Evolutionary conservation across 805 yeast genomes (phyloP).

Genomic region (Cyberlindnera mississippiensis): DNA sequence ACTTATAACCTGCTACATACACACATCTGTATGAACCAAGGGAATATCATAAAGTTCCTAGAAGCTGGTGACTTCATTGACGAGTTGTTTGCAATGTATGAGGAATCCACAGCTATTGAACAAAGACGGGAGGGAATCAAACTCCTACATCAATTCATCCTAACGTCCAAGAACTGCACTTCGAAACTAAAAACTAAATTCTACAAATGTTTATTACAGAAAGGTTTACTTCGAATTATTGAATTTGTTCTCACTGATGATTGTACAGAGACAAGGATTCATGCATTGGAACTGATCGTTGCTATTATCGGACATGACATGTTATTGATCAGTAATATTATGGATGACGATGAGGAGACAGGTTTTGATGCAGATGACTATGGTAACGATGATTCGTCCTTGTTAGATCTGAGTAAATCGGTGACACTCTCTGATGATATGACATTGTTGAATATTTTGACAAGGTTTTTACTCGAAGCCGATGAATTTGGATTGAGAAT

Average conservation of each 20-base stretch:
- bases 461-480: constrained; percentile 59
- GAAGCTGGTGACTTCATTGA: constrained; percentile 50
- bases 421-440: constrained; percentile 47
- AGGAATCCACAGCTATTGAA: constrained; percentile 18
- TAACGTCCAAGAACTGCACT: constrained; percentile 65
- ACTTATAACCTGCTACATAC: constrained; percentile 64
- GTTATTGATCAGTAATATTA: constrained; percentile 41
- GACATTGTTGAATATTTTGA: constrained; percentile 51
- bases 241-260: constrained; percentile 64
- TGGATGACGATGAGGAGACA: neutral
- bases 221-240: constrained; percentile 68
- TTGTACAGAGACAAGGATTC: constrained; percentile 46
- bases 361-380: constrained; percentile 12
- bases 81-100: constrained; percentile 58
- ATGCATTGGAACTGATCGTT: constrained; percentile 78
- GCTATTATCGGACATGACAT: constrained; percentile 84
- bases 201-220: constrained; percentile 56
- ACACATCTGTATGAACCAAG: constrained; percentile 64
- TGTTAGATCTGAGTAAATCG: constrained; percentile 2
- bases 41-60: constrained; percentile 57
- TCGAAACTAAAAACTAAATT: constrained; percentile 59
- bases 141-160: constrained; percentile 74
- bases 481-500: constrained; percentile 67
- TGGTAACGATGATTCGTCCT: constrained; percentile 7
- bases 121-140: constrained; percentile 66